These are phyloP conservation scores for Tulasnella sp. DNA, from an alignment of 768 basidiomycete genomes.

Conservation along the genomic window DNA sequence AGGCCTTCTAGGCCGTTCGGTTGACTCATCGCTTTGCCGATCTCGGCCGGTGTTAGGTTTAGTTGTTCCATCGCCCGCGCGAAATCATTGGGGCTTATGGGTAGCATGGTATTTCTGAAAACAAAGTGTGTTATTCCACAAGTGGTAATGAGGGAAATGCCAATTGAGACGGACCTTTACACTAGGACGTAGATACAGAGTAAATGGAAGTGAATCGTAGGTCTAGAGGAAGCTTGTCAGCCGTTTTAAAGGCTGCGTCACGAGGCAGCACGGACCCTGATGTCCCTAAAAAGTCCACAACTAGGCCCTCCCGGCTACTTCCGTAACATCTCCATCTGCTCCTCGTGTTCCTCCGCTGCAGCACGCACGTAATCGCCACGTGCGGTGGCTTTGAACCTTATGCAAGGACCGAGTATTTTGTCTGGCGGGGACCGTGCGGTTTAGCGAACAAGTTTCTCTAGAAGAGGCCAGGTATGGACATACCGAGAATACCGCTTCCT, in stretches of 20 bases:
- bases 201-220: neutral
- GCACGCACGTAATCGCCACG: constrained; percentile 1
- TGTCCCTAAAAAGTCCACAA: neutral
- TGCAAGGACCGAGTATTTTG: neutral
- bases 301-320: neutral
- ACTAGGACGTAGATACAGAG: neutral
- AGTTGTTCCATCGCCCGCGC: neutral
- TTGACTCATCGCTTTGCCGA: neutral
- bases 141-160: neutral
- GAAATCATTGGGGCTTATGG: neutral
- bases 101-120: neutral
- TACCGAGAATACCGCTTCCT: neutral
- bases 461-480: neutral
- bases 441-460: neutral
- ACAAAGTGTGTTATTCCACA: neutral
- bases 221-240: neutral
- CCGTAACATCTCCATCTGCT: constrained; percentile 52
- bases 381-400: constrained; percentile 38
- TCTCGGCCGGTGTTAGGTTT: neutral
- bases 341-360: constrained; percentile 56
- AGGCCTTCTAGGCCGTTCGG: neutral
- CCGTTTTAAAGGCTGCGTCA: neutral
- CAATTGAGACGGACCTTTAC: neutral
- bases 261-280: neutral
- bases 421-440: neutral